phyloP scores from a whole-genome alignment of 768 basidiomycete species.

The Suillus spraguei region DNA sequence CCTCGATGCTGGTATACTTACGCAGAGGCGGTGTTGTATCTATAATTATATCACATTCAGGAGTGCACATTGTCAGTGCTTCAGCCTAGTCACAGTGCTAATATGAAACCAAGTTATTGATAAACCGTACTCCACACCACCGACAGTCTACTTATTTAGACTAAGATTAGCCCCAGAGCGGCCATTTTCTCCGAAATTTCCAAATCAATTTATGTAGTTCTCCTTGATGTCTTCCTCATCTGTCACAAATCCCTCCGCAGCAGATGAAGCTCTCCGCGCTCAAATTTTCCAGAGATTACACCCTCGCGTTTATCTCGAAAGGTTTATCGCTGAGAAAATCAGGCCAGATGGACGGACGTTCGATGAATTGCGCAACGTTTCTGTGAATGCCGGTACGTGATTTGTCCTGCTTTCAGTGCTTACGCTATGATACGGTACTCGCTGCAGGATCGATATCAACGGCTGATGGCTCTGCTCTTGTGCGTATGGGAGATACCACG shows the following conservation, averaged over 20 bases:
- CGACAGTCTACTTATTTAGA: too few species aligned
- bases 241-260: background rate
- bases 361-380: slow-evolving; percentile 71
- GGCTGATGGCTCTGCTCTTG: slow-evolving; percentile 90
- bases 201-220: background rate
- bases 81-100: too few species aligned
- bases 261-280: slow-evolving; percentile 27
- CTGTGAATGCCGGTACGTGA: slow-evolving; percentile 75
- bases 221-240: slow-evolving; percentile 4
- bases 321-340: slow-evolving; percentile 76
- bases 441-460: slow-evolving; percentile 87
- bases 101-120: too few species aligned
- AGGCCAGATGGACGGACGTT: slow-evolving; percentile 84
- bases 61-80: too few species aligned
- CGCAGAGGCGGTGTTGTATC: background rate
- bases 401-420: background rate
- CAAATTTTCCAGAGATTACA: slow-evolving; percentile 85
- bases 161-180: too few species aligned
- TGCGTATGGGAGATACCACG: slow-evolving; percentile 90
- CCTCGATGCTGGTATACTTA: background rate
- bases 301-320: slow-evolving; percentile 84
- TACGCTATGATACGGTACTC: background rate
- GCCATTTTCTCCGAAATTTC: too few species aligned
- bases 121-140: too few species aligned
- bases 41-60: background rate